These are phyloP conservation scores for Pythium phragmitis DNA, from an alignment of 352 stramenopile genomes.

Conservation along the genomic window DNA sequence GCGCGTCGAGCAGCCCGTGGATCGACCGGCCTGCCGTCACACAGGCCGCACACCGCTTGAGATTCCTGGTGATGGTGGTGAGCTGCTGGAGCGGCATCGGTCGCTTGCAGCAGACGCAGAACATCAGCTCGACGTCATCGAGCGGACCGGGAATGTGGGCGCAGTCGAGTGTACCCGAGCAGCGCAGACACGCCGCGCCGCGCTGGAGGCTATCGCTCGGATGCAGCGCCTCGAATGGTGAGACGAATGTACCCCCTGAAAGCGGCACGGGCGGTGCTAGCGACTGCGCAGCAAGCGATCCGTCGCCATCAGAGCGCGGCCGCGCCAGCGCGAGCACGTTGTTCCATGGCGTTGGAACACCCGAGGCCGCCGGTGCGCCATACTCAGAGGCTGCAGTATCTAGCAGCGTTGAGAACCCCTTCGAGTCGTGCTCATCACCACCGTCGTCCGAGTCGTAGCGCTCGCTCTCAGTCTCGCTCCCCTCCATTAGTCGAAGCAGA, in stretches of 20 bases:
- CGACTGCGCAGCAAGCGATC: background rate
- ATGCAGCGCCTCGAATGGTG: slow-evolving; percentile 13
- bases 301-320: background rate
- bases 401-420: too few relatives aligned
- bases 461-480: slow-evolving; percentile 21
- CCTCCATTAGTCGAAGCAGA: background rate
- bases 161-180: background rate
- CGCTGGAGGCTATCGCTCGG: background rate
- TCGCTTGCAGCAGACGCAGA: slow-evolving; percentile 1
- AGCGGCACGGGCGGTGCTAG: slow-evolving; percentile 1
- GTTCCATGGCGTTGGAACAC: slow-evolving; percentile 4
- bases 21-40: background rate
- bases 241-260: slow-evolving; percentile 6
- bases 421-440: background rate
- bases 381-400: too few relatives aligned
- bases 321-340: slow-evolving; percentile 13
- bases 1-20: background rate
- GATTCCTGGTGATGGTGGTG: too few relatives aligned
- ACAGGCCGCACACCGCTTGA: background rate
- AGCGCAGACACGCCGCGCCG: background rate
- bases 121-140: background rate
- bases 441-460: slow-evolving; percentile 11
- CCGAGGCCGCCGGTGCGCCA: background rate
- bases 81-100: background rate
- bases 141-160: too few relatives aligned